These are phyloP conservation scores for Dictyostelium discoideum DNA, from an alignment of 78 protist genomes.

Conservation along the genomic window DNA sequence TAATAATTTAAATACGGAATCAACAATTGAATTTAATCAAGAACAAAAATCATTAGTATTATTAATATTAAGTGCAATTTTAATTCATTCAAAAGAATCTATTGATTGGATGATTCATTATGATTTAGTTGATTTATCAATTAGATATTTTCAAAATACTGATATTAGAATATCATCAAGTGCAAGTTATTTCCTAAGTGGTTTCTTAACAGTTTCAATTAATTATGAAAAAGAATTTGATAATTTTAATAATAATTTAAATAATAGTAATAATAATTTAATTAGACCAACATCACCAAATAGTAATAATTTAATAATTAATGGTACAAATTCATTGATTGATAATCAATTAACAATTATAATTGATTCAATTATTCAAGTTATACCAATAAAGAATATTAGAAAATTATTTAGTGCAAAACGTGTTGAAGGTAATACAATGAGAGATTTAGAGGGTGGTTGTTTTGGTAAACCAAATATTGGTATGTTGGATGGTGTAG, in stretches of 20 bases:
- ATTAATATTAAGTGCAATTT: constrained; percentile 18
- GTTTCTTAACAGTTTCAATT: constrained; percentile 12
- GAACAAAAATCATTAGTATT: constrained; percentile 7
- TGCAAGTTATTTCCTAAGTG: constrained; percentile 35
- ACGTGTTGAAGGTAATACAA: background rate
- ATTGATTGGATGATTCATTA: constrained; percentile 16
- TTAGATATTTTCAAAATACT: background rate
- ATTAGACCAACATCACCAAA: background rate
- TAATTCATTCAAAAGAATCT: constrained; percentile 31
- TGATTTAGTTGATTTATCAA: background rate
- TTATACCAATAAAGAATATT: constrained; percentile 29
- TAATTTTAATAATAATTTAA: background rate
- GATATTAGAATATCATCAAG: constrained; percentile 32
- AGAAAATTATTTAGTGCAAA: constrained; percentile 31
- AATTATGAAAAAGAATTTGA: constrained; percentile 1
- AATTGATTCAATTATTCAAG: background rate
- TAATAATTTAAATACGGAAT: background rate
- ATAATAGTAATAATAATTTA: background rate
- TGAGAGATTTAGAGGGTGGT: constrained; percentile 68
- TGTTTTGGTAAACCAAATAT: constrained; percentile 60
- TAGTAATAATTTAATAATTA: background rate
- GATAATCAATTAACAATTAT: background rate
- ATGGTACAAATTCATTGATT: background rate
- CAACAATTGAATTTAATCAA: background rate
- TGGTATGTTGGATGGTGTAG: constrained; percentile 60